Conservation (phyloP, 352 stramenopile species). For the Hyaloperonospora brassicae region DNA sequence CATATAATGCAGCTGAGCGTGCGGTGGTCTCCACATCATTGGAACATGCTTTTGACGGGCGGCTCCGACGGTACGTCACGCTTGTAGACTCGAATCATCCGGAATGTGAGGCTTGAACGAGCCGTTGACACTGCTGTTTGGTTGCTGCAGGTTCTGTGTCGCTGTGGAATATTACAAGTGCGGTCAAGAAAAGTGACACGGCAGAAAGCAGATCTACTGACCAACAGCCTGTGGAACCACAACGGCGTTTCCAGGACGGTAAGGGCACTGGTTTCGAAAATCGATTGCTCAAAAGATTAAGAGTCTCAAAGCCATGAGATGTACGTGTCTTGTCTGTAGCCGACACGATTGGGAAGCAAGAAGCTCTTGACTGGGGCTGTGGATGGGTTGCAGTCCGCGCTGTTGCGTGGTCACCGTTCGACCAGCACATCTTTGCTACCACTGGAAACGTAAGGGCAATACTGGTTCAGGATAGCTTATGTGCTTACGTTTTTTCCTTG, state of each 20-base stretch:
- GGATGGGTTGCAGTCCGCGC: slow-evolving; percentile 76
- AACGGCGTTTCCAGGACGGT: slow-evolving; percentile 78
- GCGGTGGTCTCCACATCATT: slow-evolving; percentile 64
- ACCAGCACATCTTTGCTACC: slow-evolving; percentile 75
- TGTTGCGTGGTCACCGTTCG: slow-evolving; percentile 73
- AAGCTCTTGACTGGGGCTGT: slow-evolving; percentile 75
- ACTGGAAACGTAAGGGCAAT: slow-evolving; percentile 69
- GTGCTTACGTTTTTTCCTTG: background rate
- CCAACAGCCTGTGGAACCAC: slow-evolving; percentile 43
- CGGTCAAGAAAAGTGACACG: slow-evolving; percentile 8
- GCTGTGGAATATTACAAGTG: slow-evolving; percentile 68
- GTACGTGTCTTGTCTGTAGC: slow-evolving; percentile 26
- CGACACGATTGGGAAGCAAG: slow-evolving; percentile 74
- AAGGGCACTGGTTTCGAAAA: slow-evolving; percentile 3
- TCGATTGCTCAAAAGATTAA: background rate
- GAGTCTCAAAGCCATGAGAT: slow-evolving; percentile 7
- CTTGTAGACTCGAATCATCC: background rate
- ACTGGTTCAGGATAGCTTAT: background rate
- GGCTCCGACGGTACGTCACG: slow-evolving; percentile 53
- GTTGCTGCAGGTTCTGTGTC: slow-evolving; percentile 48
- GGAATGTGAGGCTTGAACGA: slow-evolving; percentile 3
- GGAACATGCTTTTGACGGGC: slow-evolving; percentile 70
- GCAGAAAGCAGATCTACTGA: slow-evolving; percentile 1
- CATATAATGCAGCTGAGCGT: slow-evolving; percentile 56
- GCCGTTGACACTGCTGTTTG: slow-evolving; percentile 1